Percentiles rank a stretch among this genome's conserved stretches.
phyloP scores from a whole-genome alignment of 140 eudicot species.

The Oenanthe javanica region DNA sequence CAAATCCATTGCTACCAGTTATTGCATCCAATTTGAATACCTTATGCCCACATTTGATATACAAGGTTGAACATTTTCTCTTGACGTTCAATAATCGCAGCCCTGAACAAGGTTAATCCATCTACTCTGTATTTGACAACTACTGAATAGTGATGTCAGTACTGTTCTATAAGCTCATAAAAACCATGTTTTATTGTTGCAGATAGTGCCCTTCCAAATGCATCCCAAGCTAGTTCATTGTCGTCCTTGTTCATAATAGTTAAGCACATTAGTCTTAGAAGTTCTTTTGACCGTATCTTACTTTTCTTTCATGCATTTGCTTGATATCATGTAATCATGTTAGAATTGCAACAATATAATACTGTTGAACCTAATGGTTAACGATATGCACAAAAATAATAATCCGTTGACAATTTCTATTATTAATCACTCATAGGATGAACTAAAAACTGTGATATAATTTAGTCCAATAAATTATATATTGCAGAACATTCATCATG shows the following conservation, averaged over 20 bases:
- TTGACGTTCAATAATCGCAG: constrained; percentile 31
- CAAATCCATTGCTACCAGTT: constrained; percentile 3
- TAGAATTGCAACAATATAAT: too few species aligned
- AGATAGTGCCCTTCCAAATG: background rate
- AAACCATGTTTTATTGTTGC: background rate
- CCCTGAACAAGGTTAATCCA: background rate
- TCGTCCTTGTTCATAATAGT: background rate
- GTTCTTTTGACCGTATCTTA: background rate
- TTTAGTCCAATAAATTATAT: too few species aligned
- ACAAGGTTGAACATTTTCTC: constrained; percentile 27
- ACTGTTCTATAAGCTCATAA: background rate
- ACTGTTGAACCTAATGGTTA: too few species aligned
- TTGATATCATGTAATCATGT: too few species aligned
- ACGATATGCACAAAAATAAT: too few species aligned
- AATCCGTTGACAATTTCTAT: too few species aligned
- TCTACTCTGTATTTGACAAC: background rate
- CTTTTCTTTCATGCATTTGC: background rate
- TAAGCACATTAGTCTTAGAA: background rate
- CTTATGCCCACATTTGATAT: constrained; percentile 31
- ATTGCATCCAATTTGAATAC: constrained; percentile 18
- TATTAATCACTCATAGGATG: too few species aligned
- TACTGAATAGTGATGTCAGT: background rate
- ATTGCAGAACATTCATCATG: too few species aligned
- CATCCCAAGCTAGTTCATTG: background rate
- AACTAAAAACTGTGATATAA: too few species aligned